Evolutionary conservation across 441 rosid species (phyloP).

Genomic region (Adansonia rubrostipa): DNA sequence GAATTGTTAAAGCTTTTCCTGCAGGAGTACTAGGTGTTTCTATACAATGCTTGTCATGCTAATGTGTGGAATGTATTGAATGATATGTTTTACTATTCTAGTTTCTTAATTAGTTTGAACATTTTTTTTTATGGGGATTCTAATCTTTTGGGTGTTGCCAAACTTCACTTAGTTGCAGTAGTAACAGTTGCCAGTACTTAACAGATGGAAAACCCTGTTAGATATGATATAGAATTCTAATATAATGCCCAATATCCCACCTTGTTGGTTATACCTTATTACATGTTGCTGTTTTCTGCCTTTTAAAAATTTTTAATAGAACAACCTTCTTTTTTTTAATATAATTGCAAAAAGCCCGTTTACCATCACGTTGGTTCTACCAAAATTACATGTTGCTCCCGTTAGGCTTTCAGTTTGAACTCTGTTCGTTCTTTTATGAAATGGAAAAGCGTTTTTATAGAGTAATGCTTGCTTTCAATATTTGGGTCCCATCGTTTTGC

Average conservation of each 20-base stretch:
- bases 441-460: not conserved
- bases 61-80: not conserved
- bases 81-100: not conserved
- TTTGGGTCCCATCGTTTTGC: not conserved
- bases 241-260: not conserved
- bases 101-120: conserved; percentile 6
- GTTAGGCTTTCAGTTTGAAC: not conserved
- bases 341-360: not conserved
- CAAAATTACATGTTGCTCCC: not conserved
- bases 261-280: conserved; percentile 5
- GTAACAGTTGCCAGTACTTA: not conserved
- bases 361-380: not conserved
- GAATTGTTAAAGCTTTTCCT: not conserved
- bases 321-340: not conserved
- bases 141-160: not conserved
- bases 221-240: not conserved
- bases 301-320: not conserved
- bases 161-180: not conserved
- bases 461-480: conserved; percentile 4
- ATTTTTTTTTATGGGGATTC: not conserved
- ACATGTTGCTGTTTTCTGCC: not conserved
- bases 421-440: not conserved
- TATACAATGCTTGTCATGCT: not conserved
- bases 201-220: not conserved
- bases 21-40: not conserved